Percentiles rank a stretch among this genome's conserved stretches.
Evolutionary conservation across 2,329 filamentous ascomycete genomes (phyloP).

Genomic region (Cladosporium cucumerinum): DNA sequence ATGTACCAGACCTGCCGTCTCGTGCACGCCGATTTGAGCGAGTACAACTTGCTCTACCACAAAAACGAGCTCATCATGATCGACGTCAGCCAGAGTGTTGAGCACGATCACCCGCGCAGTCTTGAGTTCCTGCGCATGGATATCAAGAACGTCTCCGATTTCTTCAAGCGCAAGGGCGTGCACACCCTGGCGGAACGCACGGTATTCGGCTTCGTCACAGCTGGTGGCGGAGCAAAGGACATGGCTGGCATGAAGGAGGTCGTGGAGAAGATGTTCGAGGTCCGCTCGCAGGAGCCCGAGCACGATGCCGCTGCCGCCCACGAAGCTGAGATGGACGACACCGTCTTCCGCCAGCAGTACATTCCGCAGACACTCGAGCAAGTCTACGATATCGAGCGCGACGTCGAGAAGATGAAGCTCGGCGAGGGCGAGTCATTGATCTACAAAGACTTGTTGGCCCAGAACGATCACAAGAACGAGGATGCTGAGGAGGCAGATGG

Average conservation of each 20-base stretch:
- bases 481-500: constrained; percentile 23
- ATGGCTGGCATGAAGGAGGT: constrained; percentile 56
- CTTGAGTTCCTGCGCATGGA: constrained; percentile 97
- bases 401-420: constrained; percentile 71
- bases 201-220: constrained; percentile 81
- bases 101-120: constrained; percentile 90
- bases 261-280: constrained; percentile 65
- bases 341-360: constrained; percentile 93
- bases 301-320: constrained; percentile 52
- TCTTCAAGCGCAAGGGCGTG: constrained; percentile 83
- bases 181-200: constrained; percentile 73
- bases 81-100: constrained; percentile 95
- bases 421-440: constrained; percentile 75
- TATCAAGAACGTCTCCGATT: constrained; percentile 93
- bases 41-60: constrained; percentile 96
- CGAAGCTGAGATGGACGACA: constrained; percentile 70
- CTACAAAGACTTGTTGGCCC: constrained; percentile 78
- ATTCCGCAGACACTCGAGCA: constrained; percentile 95
- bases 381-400: constrained; percentile 93
- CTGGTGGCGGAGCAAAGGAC: constrained; percentile 57
- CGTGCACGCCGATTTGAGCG: constrained; percentile 93
- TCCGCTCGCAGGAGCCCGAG: constrained; percentile 45
- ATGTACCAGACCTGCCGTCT: constrained; percentile 91
- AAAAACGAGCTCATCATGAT: constrained; percentile 83
- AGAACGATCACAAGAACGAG: constrained; percentile 49